Evolutionary conservation across 495 filamentous ascomycete species (phyloP).

Genomic region (Penicillium angulare): DNA sequence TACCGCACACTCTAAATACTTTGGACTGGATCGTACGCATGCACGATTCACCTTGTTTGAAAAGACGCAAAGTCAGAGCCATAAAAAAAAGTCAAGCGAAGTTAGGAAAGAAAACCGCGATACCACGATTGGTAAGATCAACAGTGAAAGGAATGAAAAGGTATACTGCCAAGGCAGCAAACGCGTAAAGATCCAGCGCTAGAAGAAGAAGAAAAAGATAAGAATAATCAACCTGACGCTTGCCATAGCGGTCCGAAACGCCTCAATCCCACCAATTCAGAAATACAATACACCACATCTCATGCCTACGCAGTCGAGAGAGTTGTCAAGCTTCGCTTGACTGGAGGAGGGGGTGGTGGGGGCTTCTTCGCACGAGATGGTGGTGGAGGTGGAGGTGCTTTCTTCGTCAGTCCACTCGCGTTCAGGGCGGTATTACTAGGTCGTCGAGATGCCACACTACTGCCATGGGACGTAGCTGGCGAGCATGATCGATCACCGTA

Average conservation of each 20-base stretch:
- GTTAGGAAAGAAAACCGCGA: neutral
- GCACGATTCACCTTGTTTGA: neutral
- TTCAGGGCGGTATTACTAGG: conserved; percentile 51
- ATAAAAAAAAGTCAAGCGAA: neutral
- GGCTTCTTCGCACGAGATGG: conserved; percentile 76
- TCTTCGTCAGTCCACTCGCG: conserved; percentile 49
- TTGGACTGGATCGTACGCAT: neutral
- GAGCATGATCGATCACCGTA: conserved; percentile 55
- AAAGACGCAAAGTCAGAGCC: neutral
- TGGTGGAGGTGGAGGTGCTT: conserved; percentile 77
- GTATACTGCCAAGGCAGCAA: neutral
- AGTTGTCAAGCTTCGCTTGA: conserved; percentile 44
- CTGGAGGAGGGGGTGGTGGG: conserved; percentile 59
- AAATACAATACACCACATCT: conserved; percentile 1
- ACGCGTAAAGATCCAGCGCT: neutral
- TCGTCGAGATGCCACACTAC: conserved; percentile 56
- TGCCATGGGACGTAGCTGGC: conserved; percentile 62
- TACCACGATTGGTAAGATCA: neutral
- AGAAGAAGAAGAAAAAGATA: neutral
- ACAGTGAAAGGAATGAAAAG: neutral
- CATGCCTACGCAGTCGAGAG: conserved; percentile 24
- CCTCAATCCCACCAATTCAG: conserved; percentile 11
- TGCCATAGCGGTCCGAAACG: conserved; percentile 5
- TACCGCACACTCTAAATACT: neutral
- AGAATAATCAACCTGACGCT: neutral